Evolutionary conservation across 192 early-diverging fungal genomes (phyloP), one percentile per base, ranked within the genome.

Genomic region (Coemansia sp.): DNA sequence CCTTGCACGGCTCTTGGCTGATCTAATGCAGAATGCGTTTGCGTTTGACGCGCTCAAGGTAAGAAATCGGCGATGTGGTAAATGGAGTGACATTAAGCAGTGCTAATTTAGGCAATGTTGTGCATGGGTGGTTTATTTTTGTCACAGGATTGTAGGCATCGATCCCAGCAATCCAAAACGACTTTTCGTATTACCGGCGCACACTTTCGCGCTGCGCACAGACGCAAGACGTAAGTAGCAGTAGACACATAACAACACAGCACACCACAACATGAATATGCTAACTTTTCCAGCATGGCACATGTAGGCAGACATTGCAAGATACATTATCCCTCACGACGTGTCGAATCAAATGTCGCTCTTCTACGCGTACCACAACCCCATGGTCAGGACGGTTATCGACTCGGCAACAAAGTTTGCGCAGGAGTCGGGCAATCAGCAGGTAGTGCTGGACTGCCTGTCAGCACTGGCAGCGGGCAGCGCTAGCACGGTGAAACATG

Each of bases 111-210:
- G 20, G 14, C 28, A 10, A 19, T 57, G 38, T 28, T 58, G 14
- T 51, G 49, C n/a, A 51, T 21, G 49, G 49, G 9, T 12, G 49
- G 14, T 28, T 55, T 17, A 55, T 34, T 52, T 38, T 19, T 60
- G 23, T 34, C 23, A 6, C 28, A 14, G 28, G 47, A 21, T 57
- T 75, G 54, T 71, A 69, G 64, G 62, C 67, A 68, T 78, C 65
- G 67, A 71, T 78, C 70, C 65, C 69, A 66, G 65, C 74, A 64
- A 67, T 97, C 62, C 96, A 98, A 74, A 98, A 98, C 76, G 96
- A 98, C 65, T 95, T 98, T 71, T 94, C 94, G 42, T 98, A 94
- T 71, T 98, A 98, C 65, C 90, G 95, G 42, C 85, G 96, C 55
- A 92, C 93, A 52, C 78, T 95, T 23, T 86, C 87, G 34, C 88